Evolutionary conservation across 163 green algal species (phyloP).

Genomic region (Scenedesmus sp.): DNA sequence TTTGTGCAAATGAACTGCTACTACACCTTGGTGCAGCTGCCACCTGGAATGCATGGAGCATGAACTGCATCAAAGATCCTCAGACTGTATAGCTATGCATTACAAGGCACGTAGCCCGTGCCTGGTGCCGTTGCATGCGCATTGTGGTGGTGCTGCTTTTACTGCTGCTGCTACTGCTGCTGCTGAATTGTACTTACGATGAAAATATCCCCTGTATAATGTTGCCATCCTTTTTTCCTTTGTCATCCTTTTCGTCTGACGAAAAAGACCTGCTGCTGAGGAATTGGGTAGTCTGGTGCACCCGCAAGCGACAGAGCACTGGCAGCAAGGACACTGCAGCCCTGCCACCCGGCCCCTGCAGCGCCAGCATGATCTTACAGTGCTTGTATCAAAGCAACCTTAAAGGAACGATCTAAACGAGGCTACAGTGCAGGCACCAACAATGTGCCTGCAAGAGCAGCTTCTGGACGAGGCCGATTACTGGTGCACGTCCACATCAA

Average conservation of each 20-base stretch:
- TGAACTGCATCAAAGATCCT: too few species aligned
- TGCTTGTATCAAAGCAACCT: neutral
- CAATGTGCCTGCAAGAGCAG: neutral
- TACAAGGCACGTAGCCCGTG: neutral
- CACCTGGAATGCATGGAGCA: neutral
- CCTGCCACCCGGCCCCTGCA: neutral
- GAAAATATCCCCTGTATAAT: slow-evolving; percentile 1
- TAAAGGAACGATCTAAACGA: neutral
- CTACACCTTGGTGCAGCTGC: neutral
- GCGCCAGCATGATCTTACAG: neutral
- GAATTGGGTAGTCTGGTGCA: neutral
- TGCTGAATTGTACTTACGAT: slow-evolving; percentile 18
- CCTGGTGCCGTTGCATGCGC: neutral
- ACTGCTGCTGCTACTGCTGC: neutral
- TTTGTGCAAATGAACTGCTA: neutral
- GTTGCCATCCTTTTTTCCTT: neutral
- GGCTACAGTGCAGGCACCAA: neutral
- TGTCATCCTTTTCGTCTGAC: slow-evolving; percentile 33
- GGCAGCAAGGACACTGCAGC: slow-evolving; percentile 11
- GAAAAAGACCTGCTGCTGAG: slow-evolving; percentile 1
- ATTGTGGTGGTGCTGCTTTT: neutral
- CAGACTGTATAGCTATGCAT: neutral
- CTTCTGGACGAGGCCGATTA: neutral
- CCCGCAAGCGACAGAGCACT: slow-evolving; percentile 22
- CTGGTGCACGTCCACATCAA: neutral